Evolutionary conservation across 176 grass and related monocot species (phyloP).

Genomic region (Hyparrhenia diplandra): DNA sequence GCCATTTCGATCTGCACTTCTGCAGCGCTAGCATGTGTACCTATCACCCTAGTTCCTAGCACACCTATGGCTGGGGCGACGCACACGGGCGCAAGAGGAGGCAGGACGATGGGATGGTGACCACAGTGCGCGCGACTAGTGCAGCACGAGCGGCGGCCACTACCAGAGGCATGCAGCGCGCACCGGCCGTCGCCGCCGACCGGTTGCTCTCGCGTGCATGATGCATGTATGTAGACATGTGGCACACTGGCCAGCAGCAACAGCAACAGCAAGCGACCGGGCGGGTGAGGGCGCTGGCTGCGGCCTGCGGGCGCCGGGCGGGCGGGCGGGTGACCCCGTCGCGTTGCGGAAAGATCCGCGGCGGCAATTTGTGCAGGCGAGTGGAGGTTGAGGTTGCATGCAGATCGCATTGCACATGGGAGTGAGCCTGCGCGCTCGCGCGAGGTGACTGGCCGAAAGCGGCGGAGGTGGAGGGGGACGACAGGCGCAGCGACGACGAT

Average conservation of each 20-base stretch:
- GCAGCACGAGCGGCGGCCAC: not conserved
- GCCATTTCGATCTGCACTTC: not conserved
- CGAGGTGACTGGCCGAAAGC: not conserved
- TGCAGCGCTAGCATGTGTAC: not conserved
- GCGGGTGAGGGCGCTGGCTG: too few species aligned
- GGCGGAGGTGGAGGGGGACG: not conserved
- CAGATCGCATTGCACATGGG: constrained; percentile 4
- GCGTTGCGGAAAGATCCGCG: not conserved
- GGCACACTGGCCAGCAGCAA: not conserved
- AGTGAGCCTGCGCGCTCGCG: not conserved
- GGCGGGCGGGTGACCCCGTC: not conserved
- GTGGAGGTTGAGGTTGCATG: not conserved
- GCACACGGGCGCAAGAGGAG: not conserved
- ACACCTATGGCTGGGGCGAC: not conserved
- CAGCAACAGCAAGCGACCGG: not conserved
- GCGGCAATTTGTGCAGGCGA: not conserved
- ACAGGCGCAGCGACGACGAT: not conserved
- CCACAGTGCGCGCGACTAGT: not conserved
- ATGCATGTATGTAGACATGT: not conserved
- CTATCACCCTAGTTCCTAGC: not conserved
- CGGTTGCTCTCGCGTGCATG: not conserved
- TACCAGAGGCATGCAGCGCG: not conserved
- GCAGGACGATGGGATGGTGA: not conserved
- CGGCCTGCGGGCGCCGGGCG: too few species aligned
- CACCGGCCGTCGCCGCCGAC: constrained; percentile 3